Evolutionary conservation across 2,329 filamentous ascomycete genomes (phyloP), one percentile per base, ranked within the genome.

Genomic region (Ceratocystis papillata): DNA sequence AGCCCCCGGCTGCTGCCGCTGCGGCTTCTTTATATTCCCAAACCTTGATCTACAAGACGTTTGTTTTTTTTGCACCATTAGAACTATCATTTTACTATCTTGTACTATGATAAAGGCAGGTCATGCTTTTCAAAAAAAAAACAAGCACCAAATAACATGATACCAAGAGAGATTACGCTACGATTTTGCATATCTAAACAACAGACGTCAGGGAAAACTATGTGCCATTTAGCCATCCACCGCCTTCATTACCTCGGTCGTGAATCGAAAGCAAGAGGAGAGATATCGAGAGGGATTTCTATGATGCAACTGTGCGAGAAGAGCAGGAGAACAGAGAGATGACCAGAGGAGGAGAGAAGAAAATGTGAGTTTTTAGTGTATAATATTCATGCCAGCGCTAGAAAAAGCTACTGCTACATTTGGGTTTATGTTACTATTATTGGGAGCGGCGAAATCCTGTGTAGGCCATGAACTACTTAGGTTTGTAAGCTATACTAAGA

Each of bases 341-440:
- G 30, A 30, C 1, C 5, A n/a, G 17, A 62, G 33, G 59, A 44
- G 12, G 33, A 44, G 22, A 62, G 20, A n/a, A 8, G 60, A 44
- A 62, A 62, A 59, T 59, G 55, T 59, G 55, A 59, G 55, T 59
- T 59, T 41, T 59, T 33, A 59, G 55, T 59, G 55, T 59, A 59
- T 59, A 59, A 59, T 59, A 59, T 59, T 59, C 8, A 37, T 59
- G 55, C 28, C 15, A 30, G 55, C 55, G 55, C 55, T 33, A 37
- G 30, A 59, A 15, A 59, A 22, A 61, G n/a, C 12, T 12, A 33
- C 28, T 17, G 33, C 20, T 45, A 62, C 37, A 46, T 4, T 10
- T 64, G n/a, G 5, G 33, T 46, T 28, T 17, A 62, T 25, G 37
- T 41, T 41, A 41, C 37, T 20, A 33, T 37, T 33, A 61, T 8